Base-by-base conservation (phyloP, 1,284 basidiomycete species). In the Cutaneotrichosporon sp. region DNA sequence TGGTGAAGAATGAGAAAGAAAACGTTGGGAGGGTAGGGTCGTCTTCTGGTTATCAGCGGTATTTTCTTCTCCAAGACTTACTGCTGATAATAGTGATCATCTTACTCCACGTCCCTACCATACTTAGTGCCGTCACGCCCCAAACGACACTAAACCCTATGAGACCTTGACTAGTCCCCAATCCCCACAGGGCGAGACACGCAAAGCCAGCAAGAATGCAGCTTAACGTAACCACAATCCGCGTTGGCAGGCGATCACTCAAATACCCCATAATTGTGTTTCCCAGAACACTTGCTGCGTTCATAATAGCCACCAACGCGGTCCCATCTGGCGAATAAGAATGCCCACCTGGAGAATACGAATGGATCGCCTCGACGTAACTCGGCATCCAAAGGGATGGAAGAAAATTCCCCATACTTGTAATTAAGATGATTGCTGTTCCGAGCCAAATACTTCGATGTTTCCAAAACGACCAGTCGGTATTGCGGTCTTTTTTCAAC, bases 121-220 rank as follows among this genome's bases (percentile, higher is more conserved):
- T 76, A 58, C 71, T 72, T 26, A 67, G 62, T 0, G 72, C 75
- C 6, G 74, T 66, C 22, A 73, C 49, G 32, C 73, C 77, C 58
- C 76, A 79, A 2, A 72, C 57, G n/a, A 77, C 52, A 1, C 69
- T 66, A 52, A 79, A 79, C 0, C 63, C 64, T 0, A 75, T 67
- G 14, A 79, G 61, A 14, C 59, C 70, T n/a, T 69, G 56, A 18
- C 67, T 69, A 10, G 75, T 76, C 1, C 76, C 76, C 58, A 81
- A 73, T 0, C 80, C 80, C 79, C 81, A 82, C 34, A 82, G 66
- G 26, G 78, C 66, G 36, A 81, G 72, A 60, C 76, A 78, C 0
- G 77, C 60, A 1, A 76, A 34, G 1, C 77, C 70, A 4, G 73
- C 70, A 0, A 74, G 74, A 5, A 75, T 50, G 65, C 76, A 79